Base-by-base conservation (phyloP, 495 filamentous ascomycete genomes). In the Hypoxylon fuscum region DNA sequence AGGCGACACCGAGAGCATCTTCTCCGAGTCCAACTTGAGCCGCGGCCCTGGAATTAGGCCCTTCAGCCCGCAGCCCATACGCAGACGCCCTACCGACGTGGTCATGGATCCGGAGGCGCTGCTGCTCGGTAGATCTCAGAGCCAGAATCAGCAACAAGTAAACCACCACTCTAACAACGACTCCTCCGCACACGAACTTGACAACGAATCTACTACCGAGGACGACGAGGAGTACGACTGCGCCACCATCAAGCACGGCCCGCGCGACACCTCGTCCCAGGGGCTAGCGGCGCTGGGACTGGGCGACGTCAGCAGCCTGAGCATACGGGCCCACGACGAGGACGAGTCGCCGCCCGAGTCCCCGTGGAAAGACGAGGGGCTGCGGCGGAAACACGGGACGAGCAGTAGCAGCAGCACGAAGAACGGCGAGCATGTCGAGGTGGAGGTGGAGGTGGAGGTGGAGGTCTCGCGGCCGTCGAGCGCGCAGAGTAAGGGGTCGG, bases 1-100 rank as follows among this genome's bases (percentile, higher is more conserved):
- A 18, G 55, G 46, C 8, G 81, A 83, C 55, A 56, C 73, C 1
- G 77, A 77, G 32, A 82, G 81, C 59, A 76, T 83, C 18, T 81
- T 83, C 51, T 83, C 81, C 18, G 76, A 83, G 18, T 72, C 81
- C 38, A 82, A 83, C 55, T 64, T 76, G 32, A 64, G 77, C 15
- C 67, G 80, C 18, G 77, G 77, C 1, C 72, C n/a, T n/a, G n/a
- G n/a, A n/a, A n/a, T 78, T n/a, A 65, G 83, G 32, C 83, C 82
- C 2, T 86, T 86, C 53, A 80, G 76, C 4, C 83, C 83, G 8
- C 80, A 83, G 54, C 82, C 81, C 15, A 73, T 73, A 41, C 72
- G 75, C 27, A 45, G 75, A 23, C 71, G 70, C 6, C 32, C 64
- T 12, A 69, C 66, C 7, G 72, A 74, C 23, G 68, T 76, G 9